These are phyloP conservation scores for Fragilaria crotonensis DNA, from an alignment of 108 stramenopile species.

Conservation along the genomic window DNA sequence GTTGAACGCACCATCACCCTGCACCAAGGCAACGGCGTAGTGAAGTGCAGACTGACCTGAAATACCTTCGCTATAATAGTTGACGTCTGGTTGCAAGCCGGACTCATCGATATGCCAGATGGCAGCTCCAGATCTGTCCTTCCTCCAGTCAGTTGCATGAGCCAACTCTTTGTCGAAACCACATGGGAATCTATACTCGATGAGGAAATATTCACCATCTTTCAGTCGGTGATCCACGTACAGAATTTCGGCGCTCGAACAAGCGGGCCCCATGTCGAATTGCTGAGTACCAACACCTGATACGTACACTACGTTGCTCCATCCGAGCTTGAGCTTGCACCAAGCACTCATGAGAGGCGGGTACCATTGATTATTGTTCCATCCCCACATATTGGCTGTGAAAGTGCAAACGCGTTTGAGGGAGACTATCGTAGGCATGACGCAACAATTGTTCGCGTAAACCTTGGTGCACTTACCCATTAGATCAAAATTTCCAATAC, in stretches of 20 bases:
- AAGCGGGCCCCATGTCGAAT: constrained; percentile 19
- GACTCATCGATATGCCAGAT: constrained; percentile 59
- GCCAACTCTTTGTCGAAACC: constrained; percentile 38
- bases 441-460: too few relatives aligned
- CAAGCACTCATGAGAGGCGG: constrained; percentile 48
- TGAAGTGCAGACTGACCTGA: constrained; percentile 43
- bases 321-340: constrained; percentile 42
- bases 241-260: constrained; percentile 25
- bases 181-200: constrained; percentile 51
- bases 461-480: too few relatives aligned
- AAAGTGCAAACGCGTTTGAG: constrained; percentile 2
- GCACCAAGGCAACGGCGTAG: constrained; percentile 44
- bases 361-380: constrained; percentile 8
- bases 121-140: constrained; percentile 40
- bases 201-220: constrained; percentile 55
- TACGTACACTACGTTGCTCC: constrained; percentile 30
- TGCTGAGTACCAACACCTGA: constrained; percentile 18
- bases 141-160: neutral
- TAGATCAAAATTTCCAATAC: constrained; percentile 20
- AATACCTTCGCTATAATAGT: constrained; percentile 26
- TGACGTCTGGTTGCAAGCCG: too few relatives aligned
- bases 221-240: constrained; percentile 28
- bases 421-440: neutral
- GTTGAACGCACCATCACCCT: constrained; percentile 54
- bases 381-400: constrained; percentile 22